Evolutionary conservation across 2,329 filamentous ascomycete species (phyloP).

Genomic region (Colletotrichum aenigma): DNA sequence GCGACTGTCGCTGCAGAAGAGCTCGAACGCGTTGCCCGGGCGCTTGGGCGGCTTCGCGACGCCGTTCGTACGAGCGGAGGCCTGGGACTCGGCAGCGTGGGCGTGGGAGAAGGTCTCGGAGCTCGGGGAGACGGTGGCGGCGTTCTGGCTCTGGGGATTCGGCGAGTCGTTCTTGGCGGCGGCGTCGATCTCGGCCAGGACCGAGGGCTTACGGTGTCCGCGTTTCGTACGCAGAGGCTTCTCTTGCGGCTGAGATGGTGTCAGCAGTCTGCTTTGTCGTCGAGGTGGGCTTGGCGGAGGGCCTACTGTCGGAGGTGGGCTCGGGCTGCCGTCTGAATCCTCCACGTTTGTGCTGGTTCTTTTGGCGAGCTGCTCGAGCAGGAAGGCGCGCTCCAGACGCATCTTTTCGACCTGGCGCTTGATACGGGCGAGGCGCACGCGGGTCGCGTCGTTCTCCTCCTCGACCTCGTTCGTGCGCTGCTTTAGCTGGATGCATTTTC

Average conservation of each 20-base stretch:
- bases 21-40: conserved; percentile 55
- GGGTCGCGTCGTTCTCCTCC: conserved; percentile 84
- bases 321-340: conserved; percentile 80
- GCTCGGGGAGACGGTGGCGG: conserved; percentile 50
- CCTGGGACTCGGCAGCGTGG: conserved; percentile 36
- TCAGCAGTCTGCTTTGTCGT: conserved; percentile 22
- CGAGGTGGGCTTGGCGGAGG: conserved; percentile 19
- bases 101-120: conserved; percentile 60
- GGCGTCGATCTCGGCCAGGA: conserved; percentile 47
- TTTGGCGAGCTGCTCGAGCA: conserved; percentile 74
- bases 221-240: conserved; percentile 79
- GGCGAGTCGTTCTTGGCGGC: conserved; percentile 39
- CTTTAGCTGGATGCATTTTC: conserved; percentile 95
- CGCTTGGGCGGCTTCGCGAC: conserved; percentile 44
- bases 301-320: conserved; percentile 78
- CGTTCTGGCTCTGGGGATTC: conserved; percentile 51
- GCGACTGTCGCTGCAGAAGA: conserved; percentile 58
- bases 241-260: conserved; percentile 67
- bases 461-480: conserved; percentile 91
- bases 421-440: conserved; percentile 78
- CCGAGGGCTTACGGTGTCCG: conserved; percentile 67
- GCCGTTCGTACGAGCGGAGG: conserved; percentile 40
- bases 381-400: conserved; percentile 81
- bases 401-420: conserved; percentile 90
- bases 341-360: conserved; percentile 77